A percentile compares a stretch with the other conserved stretches of the same genome.
Evolutionary conservation across 164 flowering plant genomes (phyloP).

Genomic region (Nymphaea thermarum): DNA sequence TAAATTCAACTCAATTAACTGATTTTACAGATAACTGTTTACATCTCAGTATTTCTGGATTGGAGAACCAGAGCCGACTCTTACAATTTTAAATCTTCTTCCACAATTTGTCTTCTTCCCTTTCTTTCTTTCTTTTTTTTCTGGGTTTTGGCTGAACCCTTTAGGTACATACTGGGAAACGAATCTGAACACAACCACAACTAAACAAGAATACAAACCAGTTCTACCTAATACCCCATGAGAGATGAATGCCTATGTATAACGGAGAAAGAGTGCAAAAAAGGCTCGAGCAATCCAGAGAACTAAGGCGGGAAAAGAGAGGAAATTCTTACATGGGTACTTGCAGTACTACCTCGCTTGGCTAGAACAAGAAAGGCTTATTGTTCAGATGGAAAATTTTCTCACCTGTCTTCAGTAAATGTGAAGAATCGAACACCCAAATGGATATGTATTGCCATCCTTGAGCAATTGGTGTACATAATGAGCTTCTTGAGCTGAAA

Average conservation of each 20-base stretch:
- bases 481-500: neutral
- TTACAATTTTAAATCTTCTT: neutral
- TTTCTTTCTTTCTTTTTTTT: neutral
- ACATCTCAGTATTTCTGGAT: neutral
- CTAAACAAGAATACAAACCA: neutral
- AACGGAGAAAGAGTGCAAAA: neutral
- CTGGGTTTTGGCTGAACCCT: neutral
- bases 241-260: constrained; percentile 2
- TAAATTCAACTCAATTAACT: neutral
- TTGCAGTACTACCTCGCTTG: neutral
- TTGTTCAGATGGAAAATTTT: neutral
- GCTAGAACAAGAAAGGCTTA: neutral
- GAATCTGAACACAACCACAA: neutral
- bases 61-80: neutral
- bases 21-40: neutral
- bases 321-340: neutral
- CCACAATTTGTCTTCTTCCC: neutral
- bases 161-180: neutral
- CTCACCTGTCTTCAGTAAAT: neutral
- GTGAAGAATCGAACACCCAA: neutral
- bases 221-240: neutral
- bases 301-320: neutral
- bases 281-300: neutral
- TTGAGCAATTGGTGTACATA: neutral
- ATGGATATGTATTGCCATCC: neutral